Percentiles rank a stretch among this genome's conserved stretches.
phyloP scores from a whole-genome alignment of 2,329 filamentous ascomycete genomes.

The Cladophialophora carrionii region DNA sequence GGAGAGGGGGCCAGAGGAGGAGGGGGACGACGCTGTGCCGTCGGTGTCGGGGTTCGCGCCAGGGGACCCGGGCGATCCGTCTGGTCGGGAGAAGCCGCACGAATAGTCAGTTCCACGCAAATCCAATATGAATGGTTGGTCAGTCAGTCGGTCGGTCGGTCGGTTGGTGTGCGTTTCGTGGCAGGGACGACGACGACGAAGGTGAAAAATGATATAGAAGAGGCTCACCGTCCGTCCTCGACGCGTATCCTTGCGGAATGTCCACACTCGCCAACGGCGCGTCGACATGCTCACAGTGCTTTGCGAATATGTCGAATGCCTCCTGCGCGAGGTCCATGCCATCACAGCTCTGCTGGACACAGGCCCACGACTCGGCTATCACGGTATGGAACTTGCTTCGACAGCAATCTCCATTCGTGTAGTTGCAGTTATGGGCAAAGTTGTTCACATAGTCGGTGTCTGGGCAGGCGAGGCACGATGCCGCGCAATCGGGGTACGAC shows the following conservation, averaged over 20 bases:
- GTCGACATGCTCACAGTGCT: neutral
- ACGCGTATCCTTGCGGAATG: conserved; percentile 1
- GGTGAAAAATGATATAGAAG: neutral
- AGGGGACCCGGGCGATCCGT: neutral
- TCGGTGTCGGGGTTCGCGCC: neutral
- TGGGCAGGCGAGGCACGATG: conserved; percentile 10
- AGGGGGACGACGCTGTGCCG: neutral
- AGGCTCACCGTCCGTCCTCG: neutral
- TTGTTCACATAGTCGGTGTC: conserved; percentile 9
- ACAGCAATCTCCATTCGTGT: conserved; percentile 10
- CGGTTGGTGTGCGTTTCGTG: too few species aligned
- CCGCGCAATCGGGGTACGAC: conserved; percentile 6
- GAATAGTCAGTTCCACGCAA: neutral
- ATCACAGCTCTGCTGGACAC: conserved; percentile 2
- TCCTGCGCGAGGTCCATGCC: conserved; percentile 2
- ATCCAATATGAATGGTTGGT: neutral
- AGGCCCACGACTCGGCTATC: neutral
- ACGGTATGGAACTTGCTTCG: conserved; percentile 3
- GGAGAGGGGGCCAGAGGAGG: neutral
- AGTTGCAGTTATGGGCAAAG: conserved; percentile 9
- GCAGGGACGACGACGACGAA: neutral
- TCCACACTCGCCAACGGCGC: conserved; percentile 2
- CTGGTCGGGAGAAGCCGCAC: neutral
- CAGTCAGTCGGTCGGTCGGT: too few species aligned
- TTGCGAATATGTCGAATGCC: conserved; percentile 2